Evolutionary conservation across 371 early-diverging fungal genomes (phyloP), one percentile per base, ranked within the genome.

Genomic region (Mucor racemosus): DNA sequence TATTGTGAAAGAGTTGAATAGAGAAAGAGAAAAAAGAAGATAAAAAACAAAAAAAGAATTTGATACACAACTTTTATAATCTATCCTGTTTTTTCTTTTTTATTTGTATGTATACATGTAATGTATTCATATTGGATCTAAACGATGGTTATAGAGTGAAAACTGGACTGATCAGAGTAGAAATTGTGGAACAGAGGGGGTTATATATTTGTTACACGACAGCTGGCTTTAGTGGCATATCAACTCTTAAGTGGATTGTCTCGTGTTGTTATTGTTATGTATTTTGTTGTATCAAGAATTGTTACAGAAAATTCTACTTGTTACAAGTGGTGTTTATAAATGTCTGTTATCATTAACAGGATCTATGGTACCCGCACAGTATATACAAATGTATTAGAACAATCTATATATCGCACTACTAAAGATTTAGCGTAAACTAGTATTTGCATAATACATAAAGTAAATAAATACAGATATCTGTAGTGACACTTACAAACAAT

Each of bases 181-280:
- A 11, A 50, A 26, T 9, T 21, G 21, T 4, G 13, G 8, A 8
- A 48, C 7, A 9, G 17, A 21, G 21, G 26, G 11, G 50, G 26
- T 11, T 26, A n/a, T n/a, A n/a, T n/a, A 19, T 50, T 50, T 50
- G 50, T 50, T 50, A 50, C 50, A 50, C 50, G 26, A 10, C 50
- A 50, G 26, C 21, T 19, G 13, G 13, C 21, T 26, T 21, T 50
- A 50, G 8, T 50, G 1, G 19, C 7, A 8, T 21, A 8, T 6
- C 3, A 21, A 21, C 42, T 42, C 14, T 15, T 15, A 2, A 44
- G 7, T 1, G 2, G n/a, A 17, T 17, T 44, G 44, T 44, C n/a
- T 44, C 44, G 7, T 17, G n/a, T 44, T 44, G 17, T 17, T 44
- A 17, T 17, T 21, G 21, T 48, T 10, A 9, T 48, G 5, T 17